These are phyloP conservation scores for Lachancea nothofagi DNA, from an alignment of 805 yeast genomes.

Conservation along the genomic window DNA sequence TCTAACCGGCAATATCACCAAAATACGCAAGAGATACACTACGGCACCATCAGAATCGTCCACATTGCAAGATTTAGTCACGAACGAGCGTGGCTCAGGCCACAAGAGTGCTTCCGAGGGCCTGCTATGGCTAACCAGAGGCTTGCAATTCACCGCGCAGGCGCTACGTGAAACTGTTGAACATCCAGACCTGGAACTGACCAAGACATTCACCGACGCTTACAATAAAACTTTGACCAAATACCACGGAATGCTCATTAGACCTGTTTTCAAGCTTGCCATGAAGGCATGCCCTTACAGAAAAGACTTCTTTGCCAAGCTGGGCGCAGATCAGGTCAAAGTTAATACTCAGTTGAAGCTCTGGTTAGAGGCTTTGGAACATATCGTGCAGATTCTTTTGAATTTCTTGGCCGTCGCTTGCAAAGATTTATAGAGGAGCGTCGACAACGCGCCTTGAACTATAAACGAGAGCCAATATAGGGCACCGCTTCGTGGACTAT, in stretches of 20 bases:
- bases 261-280: constrained; percentile 86
- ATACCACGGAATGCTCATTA: constrained; percentile 74
- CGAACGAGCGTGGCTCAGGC: constrained; percentile 60
- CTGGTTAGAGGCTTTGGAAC: constrained; percentile 76
- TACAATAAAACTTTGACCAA: constrained; percentile 74
- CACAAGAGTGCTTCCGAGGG: constrained; percentile 84
- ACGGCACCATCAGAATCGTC: constrained; percentile 55
- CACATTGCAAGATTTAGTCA: constrained; percentile 74
- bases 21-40: constrained; percentile 61
- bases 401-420: constrained; percentile 55
- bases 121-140: constrained; percentile 78
- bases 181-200: constrained; percentile 56
- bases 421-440: constrained; percentile 9
- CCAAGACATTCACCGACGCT: constrained; percentile 77
- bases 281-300: constrained; percentile 95
- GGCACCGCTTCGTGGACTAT: background rate
- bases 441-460: background rate
- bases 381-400: constrained; percentile 64
- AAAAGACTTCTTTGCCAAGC: constrained; percentile 73
- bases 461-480: background rate
- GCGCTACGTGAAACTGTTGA: constrained; percentile 78
- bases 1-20: constrained; percentile 79
- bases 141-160: constrained; percentile 83
- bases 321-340: constrained; percentile 68
- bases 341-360: constrained; percentile 58